Percentiles rank a stretch among this genome's conserved stretches.
Conservation (phyloP, 2,329 filamentous ascomycete genomes). For the Alternaria incomplexa region DNA sequence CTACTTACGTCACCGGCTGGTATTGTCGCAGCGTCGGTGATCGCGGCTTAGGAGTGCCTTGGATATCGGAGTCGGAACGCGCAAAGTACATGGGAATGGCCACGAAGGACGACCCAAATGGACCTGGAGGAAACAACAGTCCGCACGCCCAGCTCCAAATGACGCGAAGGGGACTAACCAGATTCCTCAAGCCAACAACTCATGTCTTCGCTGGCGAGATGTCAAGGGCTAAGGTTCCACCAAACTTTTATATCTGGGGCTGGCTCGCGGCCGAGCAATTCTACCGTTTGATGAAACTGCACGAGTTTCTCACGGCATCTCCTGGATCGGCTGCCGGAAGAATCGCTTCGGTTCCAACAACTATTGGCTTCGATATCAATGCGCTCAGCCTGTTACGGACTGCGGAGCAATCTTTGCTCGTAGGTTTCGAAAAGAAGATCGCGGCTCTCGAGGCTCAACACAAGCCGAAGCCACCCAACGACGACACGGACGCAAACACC, state of each 20-base stretch:
- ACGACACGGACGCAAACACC: background rate
- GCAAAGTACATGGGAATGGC: background rate
- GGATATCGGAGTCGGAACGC: background rate
- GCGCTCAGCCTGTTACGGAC: background rate
- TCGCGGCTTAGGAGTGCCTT: background rate
- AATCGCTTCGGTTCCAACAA: background rate
- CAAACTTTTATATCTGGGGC: background rate
- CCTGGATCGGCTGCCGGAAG: too few species aligned
- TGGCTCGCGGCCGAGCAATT: background rate
- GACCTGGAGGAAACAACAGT: background rate
- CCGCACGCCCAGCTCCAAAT: background rate
- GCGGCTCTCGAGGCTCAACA: background rate
- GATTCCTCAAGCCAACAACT: background rate
- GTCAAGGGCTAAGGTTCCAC: background rate
- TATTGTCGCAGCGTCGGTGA: background rate
- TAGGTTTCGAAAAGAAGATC: background rate
- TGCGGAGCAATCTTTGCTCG: background rate
- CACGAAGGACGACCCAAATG: background rate
- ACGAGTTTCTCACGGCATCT: background rate
- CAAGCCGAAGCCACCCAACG: background rate
- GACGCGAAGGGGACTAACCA: background rate
- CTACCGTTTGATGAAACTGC: background rate
- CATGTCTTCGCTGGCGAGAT: background rate
- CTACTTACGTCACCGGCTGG: constrained; percentile 4
- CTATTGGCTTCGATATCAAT: background rate